Evolutionary conservation across 306 rosid genomes (phyloP).

Genomic region (Canavalia gladiata): DNA sequence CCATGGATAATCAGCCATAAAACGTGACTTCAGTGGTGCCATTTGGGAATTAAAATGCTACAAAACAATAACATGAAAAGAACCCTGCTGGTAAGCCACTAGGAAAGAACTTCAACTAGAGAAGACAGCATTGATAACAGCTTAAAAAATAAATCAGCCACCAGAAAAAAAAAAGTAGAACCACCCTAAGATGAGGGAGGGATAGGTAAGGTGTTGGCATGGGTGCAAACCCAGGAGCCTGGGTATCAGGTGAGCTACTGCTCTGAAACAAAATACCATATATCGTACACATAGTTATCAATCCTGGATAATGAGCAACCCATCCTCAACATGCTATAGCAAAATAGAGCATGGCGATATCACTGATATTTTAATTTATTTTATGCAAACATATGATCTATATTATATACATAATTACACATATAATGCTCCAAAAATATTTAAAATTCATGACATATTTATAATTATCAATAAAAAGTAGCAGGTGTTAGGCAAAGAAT

Average conservation of each 20-base stretch:
- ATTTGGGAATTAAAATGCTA: conserved; percentile 83
- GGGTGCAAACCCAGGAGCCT: not conserved
- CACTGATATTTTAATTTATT: no score
- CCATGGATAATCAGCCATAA: conserved; percentile 75
- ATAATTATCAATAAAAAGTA: no score
- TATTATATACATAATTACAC: no score
- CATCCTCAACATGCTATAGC: no score
- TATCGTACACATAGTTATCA: no score
- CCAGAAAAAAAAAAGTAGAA: conserved; percentile 15
- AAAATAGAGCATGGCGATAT: no score
- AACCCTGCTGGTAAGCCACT: conserved; percentile 14
- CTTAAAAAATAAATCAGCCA: not conserved
- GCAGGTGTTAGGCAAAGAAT: no score
- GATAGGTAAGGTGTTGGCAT: conserved; percentile 9
- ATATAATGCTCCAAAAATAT: no score
- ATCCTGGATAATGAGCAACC: no score
- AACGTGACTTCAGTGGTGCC: conserved; percentile 72
- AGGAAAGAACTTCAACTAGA: conserved; percentile 28
- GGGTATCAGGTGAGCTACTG: not conserved
- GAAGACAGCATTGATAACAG: not conserved
- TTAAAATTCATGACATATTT: no score
- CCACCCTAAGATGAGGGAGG: conserved; percentile 5
- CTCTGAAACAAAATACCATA: conserved; percentile 3
- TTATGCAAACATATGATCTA: no score
- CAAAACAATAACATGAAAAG: conserved; percentile 44